Evolutionary conservation across 2,329 filamentous ascomycete genomes (phyloP).

Genomic region (Cucurbitaria berberidis): DNA sequence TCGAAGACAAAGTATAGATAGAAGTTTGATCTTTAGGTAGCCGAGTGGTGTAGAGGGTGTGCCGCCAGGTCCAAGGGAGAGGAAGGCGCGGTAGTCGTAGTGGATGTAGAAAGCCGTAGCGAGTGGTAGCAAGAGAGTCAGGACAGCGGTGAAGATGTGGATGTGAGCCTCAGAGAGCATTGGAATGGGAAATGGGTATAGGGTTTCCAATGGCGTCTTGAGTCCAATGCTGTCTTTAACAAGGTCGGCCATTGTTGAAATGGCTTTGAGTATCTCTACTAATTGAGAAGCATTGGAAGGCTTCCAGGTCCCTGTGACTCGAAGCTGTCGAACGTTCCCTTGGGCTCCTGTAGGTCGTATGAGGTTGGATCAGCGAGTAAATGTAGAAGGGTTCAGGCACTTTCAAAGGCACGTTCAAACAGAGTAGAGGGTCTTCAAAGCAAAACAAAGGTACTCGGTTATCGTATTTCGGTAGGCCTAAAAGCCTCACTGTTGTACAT

Average conservation of each 20-base stretch:
- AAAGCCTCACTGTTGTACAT: neutral
- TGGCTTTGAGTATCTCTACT: neutral
- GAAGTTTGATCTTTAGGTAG: conserved; percentile 74
- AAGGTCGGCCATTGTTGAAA: neutral
- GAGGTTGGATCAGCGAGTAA: neutral
- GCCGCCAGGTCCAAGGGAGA: conserved; percentile 79
- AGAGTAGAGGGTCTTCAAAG: neutral
- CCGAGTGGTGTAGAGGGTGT: conserved; percentile 75
- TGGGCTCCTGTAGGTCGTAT: neutral
- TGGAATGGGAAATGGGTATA: neutral
- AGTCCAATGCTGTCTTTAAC: neutral
- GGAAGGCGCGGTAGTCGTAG: conserved; percentile 76
- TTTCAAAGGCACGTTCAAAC: neutral
- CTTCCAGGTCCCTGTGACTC: no score
- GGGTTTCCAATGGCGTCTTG: neutral
- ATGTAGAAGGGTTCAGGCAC: no score
- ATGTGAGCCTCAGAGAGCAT: conserved; percentile 11
- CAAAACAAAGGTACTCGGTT: neutral
- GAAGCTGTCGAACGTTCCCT: neutral
- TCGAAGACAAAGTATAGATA: conserved; percentile 73
- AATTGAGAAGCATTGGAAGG: neutral
- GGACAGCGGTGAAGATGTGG: conserved; percentile 21
- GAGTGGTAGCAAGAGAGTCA: conserved; percentile 36
- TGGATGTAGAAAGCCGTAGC: conserved; percentile 55
- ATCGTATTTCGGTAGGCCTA: neutral